phyloP scores from a whole-genome alignment of 2,329 filamentous ascomycete genomes.

The Alternaria sp. region DNA sequence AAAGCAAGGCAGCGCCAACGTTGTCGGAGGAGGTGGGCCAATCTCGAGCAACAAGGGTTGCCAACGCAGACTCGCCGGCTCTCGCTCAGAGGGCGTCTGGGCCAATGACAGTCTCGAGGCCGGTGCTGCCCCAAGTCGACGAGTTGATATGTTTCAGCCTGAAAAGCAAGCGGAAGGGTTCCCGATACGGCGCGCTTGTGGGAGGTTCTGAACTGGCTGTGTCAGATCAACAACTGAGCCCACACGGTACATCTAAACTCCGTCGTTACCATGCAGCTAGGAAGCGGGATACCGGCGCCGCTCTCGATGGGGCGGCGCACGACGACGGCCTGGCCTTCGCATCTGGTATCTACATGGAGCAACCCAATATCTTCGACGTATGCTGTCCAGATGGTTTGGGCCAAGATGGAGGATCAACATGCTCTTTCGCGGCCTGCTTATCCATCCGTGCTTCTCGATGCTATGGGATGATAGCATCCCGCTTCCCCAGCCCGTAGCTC shows the following conservation, averaged over 20 bases:
- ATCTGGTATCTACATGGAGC: not conserved
- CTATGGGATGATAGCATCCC: constrained; percentile 1
- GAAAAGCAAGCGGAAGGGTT: constrained; percentile 5
- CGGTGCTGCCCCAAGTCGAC: not conserved
- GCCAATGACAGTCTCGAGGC: constrained; percentile 3
- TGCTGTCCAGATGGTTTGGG: not conserved
- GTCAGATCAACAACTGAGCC: constrained; percentile 2
- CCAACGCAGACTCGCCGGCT: constrained; percentile 7
- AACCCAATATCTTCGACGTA: not conserved
- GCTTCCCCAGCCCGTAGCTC: constrained; percentile 13
- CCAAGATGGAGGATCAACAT: not conserved
- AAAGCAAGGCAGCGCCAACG: constrained; percentile 17
- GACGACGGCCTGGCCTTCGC: not conserved
- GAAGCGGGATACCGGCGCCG: constrained; percentile 12
- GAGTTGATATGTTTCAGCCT: constrained; percentile 10
- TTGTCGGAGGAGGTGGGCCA: constrained; percentile 13
- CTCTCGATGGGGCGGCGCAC: not conserved
- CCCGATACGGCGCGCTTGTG: constrained; percentile 8
- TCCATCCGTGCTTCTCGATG: constrained; percentile 1
- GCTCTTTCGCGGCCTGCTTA: not conserved
- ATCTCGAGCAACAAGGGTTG: constrained; percentile 11
- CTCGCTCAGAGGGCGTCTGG: not conserved
- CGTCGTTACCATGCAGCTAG: constrained; percentile 10
- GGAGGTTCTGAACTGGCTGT: constrained; percentile 4
- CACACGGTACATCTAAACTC: constrained; percentile 5